phyloP scores from a whole-genome alignment of 2,329 filamentous ascomycete genomes.

The Ophiostoma novo-ulmi region DNA sequence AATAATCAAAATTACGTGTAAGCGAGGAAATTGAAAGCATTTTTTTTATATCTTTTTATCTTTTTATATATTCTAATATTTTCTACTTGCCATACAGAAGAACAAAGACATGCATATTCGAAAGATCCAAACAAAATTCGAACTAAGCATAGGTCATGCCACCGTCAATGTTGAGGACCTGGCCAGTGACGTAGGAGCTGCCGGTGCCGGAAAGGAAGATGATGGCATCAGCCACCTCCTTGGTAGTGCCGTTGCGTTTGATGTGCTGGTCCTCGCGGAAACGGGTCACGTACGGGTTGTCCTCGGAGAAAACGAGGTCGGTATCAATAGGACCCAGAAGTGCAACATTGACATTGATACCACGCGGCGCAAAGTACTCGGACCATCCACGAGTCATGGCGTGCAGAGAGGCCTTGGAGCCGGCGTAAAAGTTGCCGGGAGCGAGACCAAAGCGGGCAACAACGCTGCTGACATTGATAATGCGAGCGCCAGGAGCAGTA shows the following conservation, averaged over 20 bases:
- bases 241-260: conserved; percentile 28
- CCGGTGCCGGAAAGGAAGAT: conserved; percentile 28
- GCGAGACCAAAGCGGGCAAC: conserved; percentile 23
- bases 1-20: too few relatives aligned
- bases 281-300: conserved; percentile 22
- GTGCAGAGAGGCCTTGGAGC: conserved; percentile 27
- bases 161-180: conserved; percentile 29
- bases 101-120: too few relatives aligned
- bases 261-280: conserved; percentile 27
- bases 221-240: conserved; percentile 28
- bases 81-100: too few relatives aligned
- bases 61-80: too few relatives aligned
- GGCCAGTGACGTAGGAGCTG: conserved; percentile 29
- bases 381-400: conserved; percentile 27
- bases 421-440: conserved; percentile 22
- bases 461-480: conserved; percentile 26
- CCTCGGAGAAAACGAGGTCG: conserved; percentile 27
- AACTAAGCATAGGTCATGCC: conserved; percentile 23
- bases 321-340: conserved; percentile 27
- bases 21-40: too few relatives aligned
- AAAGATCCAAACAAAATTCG: neutral
- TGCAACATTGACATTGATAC: conserved; percentile 27
- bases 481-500: conserved; percentile 22
- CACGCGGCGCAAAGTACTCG: conserved; percentile 25
- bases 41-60: too few relatives aligned